Percentiles rank a stretch among this genome's conserved stretches.
Evolutionary conservation across 2,329 filamentous ascomycete genomes (phyloP).

Genomic region (Scedosporium apiospermum): DNA sequence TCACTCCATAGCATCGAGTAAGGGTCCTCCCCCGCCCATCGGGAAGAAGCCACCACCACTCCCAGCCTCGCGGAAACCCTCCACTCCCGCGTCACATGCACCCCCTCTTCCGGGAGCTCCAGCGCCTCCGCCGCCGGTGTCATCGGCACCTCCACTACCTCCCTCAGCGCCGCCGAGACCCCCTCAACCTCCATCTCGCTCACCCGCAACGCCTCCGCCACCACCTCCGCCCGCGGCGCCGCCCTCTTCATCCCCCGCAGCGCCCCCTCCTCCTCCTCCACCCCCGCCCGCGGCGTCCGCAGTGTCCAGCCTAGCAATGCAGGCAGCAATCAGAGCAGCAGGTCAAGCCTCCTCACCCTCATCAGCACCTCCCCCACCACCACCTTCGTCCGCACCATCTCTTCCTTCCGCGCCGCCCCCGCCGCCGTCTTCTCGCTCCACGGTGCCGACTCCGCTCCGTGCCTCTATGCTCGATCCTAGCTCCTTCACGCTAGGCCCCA

Average conservation of each 20-base stretch:
- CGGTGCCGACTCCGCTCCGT: slow-evolving; percentile 30
- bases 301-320: slow-evolving; percentile 29
- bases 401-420: slow-evolving; percentile 29
- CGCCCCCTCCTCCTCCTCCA: slow-evolving; percentile 23
- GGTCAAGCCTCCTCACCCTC: slow-evolving; percentile 26
- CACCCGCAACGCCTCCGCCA: slow-evolving; percentile 33
- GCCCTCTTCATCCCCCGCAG: slow-evolving; percentile 9
- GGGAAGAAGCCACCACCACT: slow-evolving; percentile 65
- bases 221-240: slow-evolving; percentile 26
- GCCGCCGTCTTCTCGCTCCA: slow-evolving; percentile 19
- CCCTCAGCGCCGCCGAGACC: slow-evolving; percentile 31
- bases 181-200: slow-evolving; percentile 34
- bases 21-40: slow-evolving; percentile 67
- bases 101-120: slow-evolving; percentile 26
- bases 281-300: slow-evolving; percentile 22
- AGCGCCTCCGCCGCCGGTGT: slow-evolving; percentile 20
- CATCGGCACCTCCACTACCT: slow-evolving; percentile 26
- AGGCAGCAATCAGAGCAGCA: slow-evolving; percentile 34
- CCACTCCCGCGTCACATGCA: slow-evolving; percentile 24
- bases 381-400: slow-evolving; percentile 20
- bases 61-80: slow-evolving; percentile 51
- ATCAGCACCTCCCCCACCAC: slow-evolving; percentile 26
- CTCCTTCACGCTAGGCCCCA: slow-evolving; percentile 62
- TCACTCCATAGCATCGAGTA: slow-evolving; percentile 45
- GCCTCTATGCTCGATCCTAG: slow-evolving; percentile 64